phyloP scores from a whole-genome alignment of 2,329 filamentous ascomycete species.

The Leptosphaerulina australis region DNA sequence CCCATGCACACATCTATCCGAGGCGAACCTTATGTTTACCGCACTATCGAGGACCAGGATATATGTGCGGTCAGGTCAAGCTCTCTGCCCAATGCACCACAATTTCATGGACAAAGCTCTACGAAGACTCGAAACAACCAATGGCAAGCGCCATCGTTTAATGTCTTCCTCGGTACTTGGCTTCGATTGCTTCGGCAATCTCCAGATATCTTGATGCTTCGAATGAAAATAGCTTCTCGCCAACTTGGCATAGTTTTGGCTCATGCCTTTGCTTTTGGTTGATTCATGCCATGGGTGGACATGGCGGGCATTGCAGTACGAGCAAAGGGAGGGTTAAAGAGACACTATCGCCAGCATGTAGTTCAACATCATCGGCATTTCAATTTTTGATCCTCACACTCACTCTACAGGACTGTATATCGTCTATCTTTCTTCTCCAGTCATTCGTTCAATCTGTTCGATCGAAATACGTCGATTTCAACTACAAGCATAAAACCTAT shows the following conservation, averaged over 20 bases:
- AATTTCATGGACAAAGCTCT: neutral
- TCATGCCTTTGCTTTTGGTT: conserved; percentile 1
- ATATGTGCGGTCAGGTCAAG: neutral
- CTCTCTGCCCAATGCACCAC: neutral
- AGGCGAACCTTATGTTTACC: neutral
- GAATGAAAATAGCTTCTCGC: neutral
- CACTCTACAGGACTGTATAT: neutral
- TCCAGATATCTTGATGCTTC: neutral
- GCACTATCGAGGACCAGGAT: neutral
- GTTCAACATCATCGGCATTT: neutral
- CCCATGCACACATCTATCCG: conserved; percentile 4
- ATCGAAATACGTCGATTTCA: neutral
- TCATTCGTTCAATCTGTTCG: conserved; percentile 5
- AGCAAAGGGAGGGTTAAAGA: neutral
- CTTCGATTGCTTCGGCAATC: neutral
- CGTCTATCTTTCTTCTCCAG: conserved; percentile 5
- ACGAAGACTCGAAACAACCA: conserved; percentile 1
- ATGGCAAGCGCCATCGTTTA: neutral
- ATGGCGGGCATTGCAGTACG: neutral
- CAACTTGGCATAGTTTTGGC: conserved; percentile 1
- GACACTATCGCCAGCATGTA: neutral
- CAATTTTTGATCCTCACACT: neutral
- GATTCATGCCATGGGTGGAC: neutral
- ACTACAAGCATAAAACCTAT: neutral
- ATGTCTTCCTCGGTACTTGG: conserved; percentile 8